Evolutionary conservation across 106 monocot genomes (phyloP).

Genomic region (Narthecium ossifragum): DNA sequence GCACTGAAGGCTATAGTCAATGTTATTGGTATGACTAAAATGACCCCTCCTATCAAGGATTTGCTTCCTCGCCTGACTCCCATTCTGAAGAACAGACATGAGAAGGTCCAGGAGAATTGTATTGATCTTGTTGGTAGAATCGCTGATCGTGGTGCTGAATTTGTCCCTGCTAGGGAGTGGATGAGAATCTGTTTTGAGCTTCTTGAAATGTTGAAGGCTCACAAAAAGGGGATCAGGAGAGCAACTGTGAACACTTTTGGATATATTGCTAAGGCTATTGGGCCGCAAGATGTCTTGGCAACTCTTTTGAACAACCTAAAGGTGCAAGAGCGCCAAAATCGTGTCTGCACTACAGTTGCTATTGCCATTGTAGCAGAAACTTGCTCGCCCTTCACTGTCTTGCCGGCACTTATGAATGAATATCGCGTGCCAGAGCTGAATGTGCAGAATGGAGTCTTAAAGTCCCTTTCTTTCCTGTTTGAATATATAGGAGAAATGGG

Average conservation of each 20-base stretch:
- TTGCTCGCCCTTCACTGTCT: conserved; percentile 93
- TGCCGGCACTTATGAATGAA: conserved; percentile 98
- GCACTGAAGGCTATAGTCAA: conserved; percentile 96
- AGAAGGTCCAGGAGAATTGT: conserved; percentile 98
- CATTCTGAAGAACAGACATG: conserved; percentile 92
- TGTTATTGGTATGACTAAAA: conserved; percentile 99
- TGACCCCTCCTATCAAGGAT: conserved; percentile 98
- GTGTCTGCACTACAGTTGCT: conserved; percentile 96
- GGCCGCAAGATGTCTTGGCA: conserved; percentile 99
- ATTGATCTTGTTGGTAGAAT: conserved; percentile 97
- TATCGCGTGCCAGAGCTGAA: conserved; percentile 94
- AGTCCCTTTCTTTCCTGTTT: conserved; percentile 96
- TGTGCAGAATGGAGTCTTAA: conserved; percentile 92
- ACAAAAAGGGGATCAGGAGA: conserved; percentile 94
- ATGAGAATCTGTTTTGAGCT: conserved; percentile 99
- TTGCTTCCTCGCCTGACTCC: conserved; percentile 92
- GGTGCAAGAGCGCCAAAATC: conserved; percentile 95
- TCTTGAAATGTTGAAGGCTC: conserved; percentile 97
- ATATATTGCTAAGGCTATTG: conserved; percentile 99
- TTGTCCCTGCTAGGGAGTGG: conserved; percentile 99
- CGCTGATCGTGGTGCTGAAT: conserved; percentile 99
- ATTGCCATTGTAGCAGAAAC: conserved; percentile 98
- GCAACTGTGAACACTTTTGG: conserved; percentile 99
- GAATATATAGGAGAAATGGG: conserved; percentile 99
- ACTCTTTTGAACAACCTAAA: conserved; percentile 92